These are phyloP conservation scores for Xerocomellus dryophilus DNA, from an alignment of 768 basidiomycete genomes.

Conservation along the genomic window DNA sequence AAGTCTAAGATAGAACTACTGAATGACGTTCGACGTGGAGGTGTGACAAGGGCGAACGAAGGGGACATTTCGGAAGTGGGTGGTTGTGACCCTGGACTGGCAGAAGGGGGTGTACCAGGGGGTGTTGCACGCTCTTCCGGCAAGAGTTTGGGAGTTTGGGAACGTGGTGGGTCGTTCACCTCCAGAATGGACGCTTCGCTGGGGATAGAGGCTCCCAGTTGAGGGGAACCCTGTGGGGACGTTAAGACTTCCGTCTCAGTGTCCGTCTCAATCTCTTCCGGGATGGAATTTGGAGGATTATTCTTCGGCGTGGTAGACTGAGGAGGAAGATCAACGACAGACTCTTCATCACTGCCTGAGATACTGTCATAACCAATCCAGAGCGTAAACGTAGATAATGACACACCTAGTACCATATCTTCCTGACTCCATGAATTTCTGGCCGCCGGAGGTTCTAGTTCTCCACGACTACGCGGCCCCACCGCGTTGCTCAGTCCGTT, in stretches of 20 bases:
- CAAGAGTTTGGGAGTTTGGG: slow-evolving; percentile 1
- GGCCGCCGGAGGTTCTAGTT: slow-evolving; percentile 23
- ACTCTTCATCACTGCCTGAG: slow-evolving; percentile 41
- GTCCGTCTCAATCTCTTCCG: slow-evolving; percentile 21
- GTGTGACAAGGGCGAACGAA: slow-evolving; percentile 40
- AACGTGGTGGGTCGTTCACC: slow-evolving; percentile 16
- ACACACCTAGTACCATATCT: slow-evolving; percentile 21
- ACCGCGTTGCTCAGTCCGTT: slow-evolving; percentile 28
- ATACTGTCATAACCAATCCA: background rate
- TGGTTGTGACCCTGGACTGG: background rate
- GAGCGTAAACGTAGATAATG: background rate
- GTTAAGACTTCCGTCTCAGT: slow-evolving; percentile 29
- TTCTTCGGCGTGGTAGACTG: slow-evolving; percentile 30
- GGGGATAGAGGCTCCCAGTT: background rate
- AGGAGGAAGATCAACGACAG: slow-evolving; percentile 17
- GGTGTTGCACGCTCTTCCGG: slow-evolving; percentile 21
- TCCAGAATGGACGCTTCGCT: slow-evolving; percentile 19
- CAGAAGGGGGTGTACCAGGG: slow-evolving; percentile 23
- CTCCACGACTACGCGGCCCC: slow-evolving; percentile 24
- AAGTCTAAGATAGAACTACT: slow-evolving; percentile 46
- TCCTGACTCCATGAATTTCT: slow-evolving; percentile 15
- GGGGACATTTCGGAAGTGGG: slow-evolving; percentile 7
- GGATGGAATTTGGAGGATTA: slow-evolving; percentile 11
- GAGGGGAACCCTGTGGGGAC: slow-evolving; percentile 21
- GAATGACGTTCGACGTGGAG: slow-evolving; percentile 44